Evolutionary conservation across 768 basidiomycete species (phyloP), one percentile per base, ranked within the genome.

Genomic region (Epithele typhae): DNA sequence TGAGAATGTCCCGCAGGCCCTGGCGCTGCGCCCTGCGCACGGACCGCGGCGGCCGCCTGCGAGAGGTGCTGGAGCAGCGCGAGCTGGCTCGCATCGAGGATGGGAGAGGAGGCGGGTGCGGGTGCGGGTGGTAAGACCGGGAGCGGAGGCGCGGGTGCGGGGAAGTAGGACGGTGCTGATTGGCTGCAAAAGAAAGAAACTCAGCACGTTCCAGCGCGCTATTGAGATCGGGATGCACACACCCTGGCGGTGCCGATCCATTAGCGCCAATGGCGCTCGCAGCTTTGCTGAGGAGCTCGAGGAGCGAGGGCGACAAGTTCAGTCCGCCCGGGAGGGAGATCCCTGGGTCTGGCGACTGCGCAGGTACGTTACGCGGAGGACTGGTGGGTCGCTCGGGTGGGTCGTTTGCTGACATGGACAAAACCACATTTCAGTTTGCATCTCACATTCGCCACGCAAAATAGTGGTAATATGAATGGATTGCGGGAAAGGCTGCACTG

Each of bases 11-110:
- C 49, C 22, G 41, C 52, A 53, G 48, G 54, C 49, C 55, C 59
- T 38, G 73, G 51, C 34, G 82, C n/a, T n/a, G n/a, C n/a, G n/a
- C n/a, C n/a, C n/a, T n/a, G n/a, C n/a, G n/a, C n/a, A n/a, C n/a
- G n/a, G n/a, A n/a, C n/a, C n/a, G n/a, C n/a, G n/a, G n/a, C n/a
- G n/a, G n/a, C 77, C 57, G 77, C 76, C 58, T 81, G 79, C 43
- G 86, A 75, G 62, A 91, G 74, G 61, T 88, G 87, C 60, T 89
- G 87, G 58, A 92, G 69, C 54, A 87, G 69, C 39, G 84, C 81
- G 45, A 91, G 68, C 61, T 85, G 84, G 51, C 72, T 67, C 42
- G 76, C 65, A 52, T 78, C 77, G 57, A 78, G 57, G 41, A 66
- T 66, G 27, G 61, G 56, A 43, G 63, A 42, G 24, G 68, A 59